A percentile compares a stretch with the other conserved stretches of the same genome.
These are phyloP conservation scores for Alternaria postmessia DNA, from an alignment of 2,329 filamentous ascomycete genomes.

Conservation along the genomic window DNA sequence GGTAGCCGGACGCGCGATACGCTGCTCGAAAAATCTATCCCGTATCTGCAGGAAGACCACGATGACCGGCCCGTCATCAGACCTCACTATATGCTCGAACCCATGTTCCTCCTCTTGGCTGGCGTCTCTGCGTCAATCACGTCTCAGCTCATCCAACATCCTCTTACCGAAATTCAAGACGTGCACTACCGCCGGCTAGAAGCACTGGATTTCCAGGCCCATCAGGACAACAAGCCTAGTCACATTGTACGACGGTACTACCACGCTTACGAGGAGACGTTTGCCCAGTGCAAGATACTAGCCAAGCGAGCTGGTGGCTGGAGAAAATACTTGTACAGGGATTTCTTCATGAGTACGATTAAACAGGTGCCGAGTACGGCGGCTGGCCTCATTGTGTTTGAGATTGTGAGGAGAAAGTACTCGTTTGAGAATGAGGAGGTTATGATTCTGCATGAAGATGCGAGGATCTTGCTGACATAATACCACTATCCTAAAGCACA, in stretches of 20 bases:
- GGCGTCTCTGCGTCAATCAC: slow-evolving; percentile 73
- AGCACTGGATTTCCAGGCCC: slow-evolving; percentile 69
- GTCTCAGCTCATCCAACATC: slow-evolving; percentile 75
- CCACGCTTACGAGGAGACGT: slow-evolving; percentile 74
- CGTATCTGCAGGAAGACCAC: slow-evolving; percentile 30
- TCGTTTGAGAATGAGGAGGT: slow-evolving; percentile 66
- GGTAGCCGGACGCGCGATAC: slow-evolving; percentile 48
- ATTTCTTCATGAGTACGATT: slow-evolving; percentile 76
- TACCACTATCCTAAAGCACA: no score
- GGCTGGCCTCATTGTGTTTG: slow-evolving; percentile 80
- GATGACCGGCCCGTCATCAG: slow-evolving; percentile 63
- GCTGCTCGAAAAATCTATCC: slow-evolving; percentile 32
- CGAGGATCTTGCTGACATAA: slow-evolving; percentile 70
- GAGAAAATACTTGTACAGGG: slow-evolving; percentile 71
- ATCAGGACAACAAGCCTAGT: slow-evolving; percentile 40
- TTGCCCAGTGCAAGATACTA: slow-evolving; percentile 65
- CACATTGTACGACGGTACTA: slow-evolving; percentile 69
- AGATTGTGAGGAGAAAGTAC: slow-evolving; percentile 77
- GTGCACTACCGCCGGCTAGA: slow-evolving; percentile 78
- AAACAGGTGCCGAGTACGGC: slow-evolving; percentile 79
- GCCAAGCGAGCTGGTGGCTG: slow-evolving; percentile 67
- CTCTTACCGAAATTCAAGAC: slow-evolving; percentile 73
- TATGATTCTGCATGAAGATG: slow-evolving; percentile 67
- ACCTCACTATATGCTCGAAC: slow-evolving; percentile 79
- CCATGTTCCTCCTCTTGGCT: slow-evolving; percentile 73